A percentile compares a stretch with the other conserved stretches of the same genome.
Evolutionary conservation across 495 filamentous ascomycete genomes (phyloP).

Genomic region (Penicillium bovifimosum): DNA sequence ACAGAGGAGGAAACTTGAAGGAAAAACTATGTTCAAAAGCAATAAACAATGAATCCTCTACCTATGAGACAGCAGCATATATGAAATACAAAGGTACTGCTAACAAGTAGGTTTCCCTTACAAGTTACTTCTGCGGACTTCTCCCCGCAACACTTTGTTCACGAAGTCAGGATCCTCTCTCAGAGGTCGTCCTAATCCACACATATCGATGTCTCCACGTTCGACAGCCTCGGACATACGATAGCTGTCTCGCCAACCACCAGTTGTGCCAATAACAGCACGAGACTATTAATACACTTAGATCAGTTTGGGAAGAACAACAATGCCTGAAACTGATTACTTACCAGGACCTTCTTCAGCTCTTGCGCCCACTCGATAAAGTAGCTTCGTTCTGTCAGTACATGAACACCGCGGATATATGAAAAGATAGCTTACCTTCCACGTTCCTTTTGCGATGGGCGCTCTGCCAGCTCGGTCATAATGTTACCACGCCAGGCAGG

Average conservation of each 20-base stretch:
- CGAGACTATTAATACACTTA: constrained; percentile 13
- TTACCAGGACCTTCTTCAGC: constrained; percentile 15
- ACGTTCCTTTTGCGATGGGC: constrained; percentile 12
- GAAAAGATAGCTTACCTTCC: constrained; percentile 1
- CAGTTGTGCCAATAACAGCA: constrained; percentile 15
- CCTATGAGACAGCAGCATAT: too few relatives aligned
- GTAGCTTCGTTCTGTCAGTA: constrained; percentile 2
- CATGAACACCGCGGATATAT: neutral
- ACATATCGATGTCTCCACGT: constrained; percentile 14
- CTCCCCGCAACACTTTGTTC: constrained; percentile 8
- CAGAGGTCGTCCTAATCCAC: constrained; percentile 11
- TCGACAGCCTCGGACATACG: constrained; percentile 16
- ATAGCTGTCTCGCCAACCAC: constrained; percentile 15
- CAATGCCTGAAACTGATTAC: too few relatives aligned
- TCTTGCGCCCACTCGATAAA: constrained; percentile 19
- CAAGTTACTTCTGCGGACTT: constrained; percentile 7
- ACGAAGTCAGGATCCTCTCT: constrained; percentile 15
- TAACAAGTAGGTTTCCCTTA: neutral
- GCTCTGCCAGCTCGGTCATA: constrained; percentile 12
- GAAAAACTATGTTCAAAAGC: too few relatives aligned
- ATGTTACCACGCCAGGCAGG: constrained; percentile 19
- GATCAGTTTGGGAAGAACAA: too few relatives aligned
- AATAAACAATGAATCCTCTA: too few relatives aligned
- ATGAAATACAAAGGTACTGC: neutral
- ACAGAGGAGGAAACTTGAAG: too few relatives aligned